phyloP scores from a whole-genome alignment of 148 eudicot genomes.

The Rhododendron vialii region DNA sequence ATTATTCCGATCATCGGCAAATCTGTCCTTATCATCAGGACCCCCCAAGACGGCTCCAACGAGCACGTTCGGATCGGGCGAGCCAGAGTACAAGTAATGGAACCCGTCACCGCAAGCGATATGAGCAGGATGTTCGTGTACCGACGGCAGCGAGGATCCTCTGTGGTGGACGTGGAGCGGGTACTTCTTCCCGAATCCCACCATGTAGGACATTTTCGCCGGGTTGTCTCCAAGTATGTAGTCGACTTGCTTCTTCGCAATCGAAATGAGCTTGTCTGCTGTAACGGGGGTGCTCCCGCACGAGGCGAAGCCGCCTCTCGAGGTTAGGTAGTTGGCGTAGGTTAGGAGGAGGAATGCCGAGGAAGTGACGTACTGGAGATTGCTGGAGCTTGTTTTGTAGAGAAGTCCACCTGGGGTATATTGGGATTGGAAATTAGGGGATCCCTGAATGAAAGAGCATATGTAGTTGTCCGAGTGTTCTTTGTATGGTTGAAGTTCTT shows the following conservation, averaged over 20 bases:
- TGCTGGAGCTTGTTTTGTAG: slow-evolving; percentile 69
- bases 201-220: slow-evolving; percentile 71
- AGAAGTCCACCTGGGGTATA: slow-evolving; percentile 85
- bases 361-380: slow-evolving; percentile 82
- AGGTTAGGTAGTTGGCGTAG: slow-evolving; percentile 62
- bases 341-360: slow-evolving; percentile 63
- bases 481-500: slow-evolving; percentile 59
- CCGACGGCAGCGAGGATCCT: slow-evolving; percentile 73
- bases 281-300: slow-evolving; percentile 52
- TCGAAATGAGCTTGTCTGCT: slow-evolving; percentile 45
- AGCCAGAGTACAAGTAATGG: slow-evolving; percentile 50
- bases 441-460: slow-evolving; percentile 69
- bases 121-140: slow-evolving; percentile 39
- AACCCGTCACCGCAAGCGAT: slow-evolving; percentile 66
- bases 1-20: slow-evolving; percentile 61
- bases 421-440: slow-evolving; percentile 59
- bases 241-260: slow-evolving; percentile 68
- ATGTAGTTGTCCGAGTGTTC: slow-evolving; percentile 75
- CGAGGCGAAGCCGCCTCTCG: slow-evolving; percentile 29
- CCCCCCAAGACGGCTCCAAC: slow-evolving; percentile 82
- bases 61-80: slow-evolving; percentile 70
- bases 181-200: slow-evolving; percentile 70
- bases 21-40: slow-evolving; percentile 55
- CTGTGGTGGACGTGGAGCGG: slow-evolving; percentile 72
- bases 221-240: slow-evolving; percentile 80